Base-by-base conservation (phyloP, 352 stramenopile genomes). In the Globisporangium abappressorium region DNA sequence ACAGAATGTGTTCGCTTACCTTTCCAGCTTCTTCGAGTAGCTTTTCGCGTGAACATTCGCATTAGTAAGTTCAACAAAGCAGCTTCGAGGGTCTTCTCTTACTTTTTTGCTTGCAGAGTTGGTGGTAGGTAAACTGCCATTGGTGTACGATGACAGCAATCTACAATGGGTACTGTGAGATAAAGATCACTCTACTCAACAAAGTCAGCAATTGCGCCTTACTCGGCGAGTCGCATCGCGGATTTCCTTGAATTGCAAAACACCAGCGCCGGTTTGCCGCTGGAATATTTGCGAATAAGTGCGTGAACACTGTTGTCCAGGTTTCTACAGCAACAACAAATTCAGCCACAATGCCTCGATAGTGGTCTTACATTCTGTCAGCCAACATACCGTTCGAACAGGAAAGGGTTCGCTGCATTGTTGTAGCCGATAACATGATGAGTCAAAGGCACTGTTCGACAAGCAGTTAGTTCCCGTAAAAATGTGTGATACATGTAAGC, bases 211-310 rank as follows among this genome's bases (percentile, higher is more conserved):
- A 30, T 15, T 41, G 14, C 7, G 46, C 22, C 66, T 24, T 70
- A 73, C 62, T 70, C 57, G 6, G 77, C 72, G n/a, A 84, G 70
- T 14, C 65, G 72, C 58, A 64, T 70, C 34, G 75, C 60, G n/a
- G 70, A 62, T 12, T 53, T 70, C 38, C 70, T 68, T 3, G 74
- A 81, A 33, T 71, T 78, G 51, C 77, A 94, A 57, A 94, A 93
- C 11, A 94, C 67, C 7, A 94, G 26, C 7, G 77, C 71, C 36
- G 82, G 79, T 41, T 82, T 87, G 12, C 79, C 79, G 20, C 72
- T 61, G 0, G 77, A 83, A 66, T 77, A 76, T 26, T 74, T 66
- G 26, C 63, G 64, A n/a, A 90, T 75, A 12, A 90, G 67, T n/a
- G 71, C 62, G 24, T 64, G 33, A 4, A 91, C 71, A 14, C 75